A percentile compares a stretch with the other conserved stretches of the same genome.
phyloP scores from a whole-genome alignment of 208 protist genomes.

The Leishmania mexicana region DNA sequence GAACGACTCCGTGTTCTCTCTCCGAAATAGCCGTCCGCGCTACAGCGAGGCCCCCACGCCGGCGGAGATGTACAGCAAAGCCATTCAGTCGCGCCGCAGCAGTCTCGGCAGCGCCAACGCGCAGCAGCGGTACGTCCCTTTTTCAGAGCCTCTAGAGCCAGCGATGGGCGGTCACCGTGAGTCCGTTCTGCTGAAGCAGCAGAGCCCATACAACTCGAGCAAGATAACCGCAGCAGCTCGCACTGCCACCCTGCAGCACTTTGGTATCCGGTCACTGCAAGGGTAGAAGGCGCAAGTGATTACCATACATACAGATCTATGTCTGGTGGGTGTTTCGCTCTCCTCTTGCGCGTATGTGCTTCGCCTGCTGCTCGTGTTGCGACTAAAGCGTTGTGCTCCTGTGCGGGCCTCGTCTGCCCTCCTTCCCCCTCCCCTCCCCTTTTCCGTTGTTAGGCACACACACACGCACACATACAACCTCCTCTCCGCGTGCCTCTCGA shows the following conservation, averaged over 20 bases:
- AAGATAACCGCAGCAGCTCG: constrained; percentile 6
- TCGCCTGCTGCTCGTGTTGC: not conserved
- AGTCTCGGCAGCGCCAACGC: constrained; percentile 1
- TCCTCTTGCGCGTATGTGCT: not conserved
- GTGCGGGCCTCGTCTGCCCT: not conserved
- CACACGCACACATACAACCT: not conserved
- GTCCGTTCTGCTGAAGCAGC: not conserved
- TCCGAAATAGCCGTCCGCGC: not conserved
- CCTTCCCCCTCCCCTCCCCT: not conserved
- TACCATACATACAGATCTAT: not conserved
- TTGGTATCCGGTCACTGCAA: constrained; percentile 40
- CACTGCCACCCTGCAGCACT: constrained; percentile 33
- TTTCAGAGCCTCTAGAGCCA: constrained; percentile 9
- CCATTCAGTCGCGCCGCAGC: not conserved
- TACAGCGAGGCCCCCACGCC: not conserved
- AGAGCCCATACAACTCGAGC: constrained; percentile 2
- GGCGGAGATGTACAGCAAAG: not conserved
- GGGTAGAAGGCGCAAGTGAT: constrained; percentile 2
- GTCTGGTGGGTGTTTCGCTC: not conserved
- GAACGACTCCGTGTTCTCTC: constrained; percentile 9
- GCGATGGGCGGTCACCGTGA: not conserved
- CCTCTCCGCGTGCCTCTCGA: not conserved
- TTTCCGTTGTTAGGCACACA: not conserved
- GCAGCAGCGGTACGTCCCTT: constrained; percentile 24
- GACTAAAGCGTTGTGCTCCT: not conserved